Evolutionary conservation across 2,329 filamentous ascomycete genomes (phyloP).

Genomic region (Colletotrichum limetticola): DNA sequence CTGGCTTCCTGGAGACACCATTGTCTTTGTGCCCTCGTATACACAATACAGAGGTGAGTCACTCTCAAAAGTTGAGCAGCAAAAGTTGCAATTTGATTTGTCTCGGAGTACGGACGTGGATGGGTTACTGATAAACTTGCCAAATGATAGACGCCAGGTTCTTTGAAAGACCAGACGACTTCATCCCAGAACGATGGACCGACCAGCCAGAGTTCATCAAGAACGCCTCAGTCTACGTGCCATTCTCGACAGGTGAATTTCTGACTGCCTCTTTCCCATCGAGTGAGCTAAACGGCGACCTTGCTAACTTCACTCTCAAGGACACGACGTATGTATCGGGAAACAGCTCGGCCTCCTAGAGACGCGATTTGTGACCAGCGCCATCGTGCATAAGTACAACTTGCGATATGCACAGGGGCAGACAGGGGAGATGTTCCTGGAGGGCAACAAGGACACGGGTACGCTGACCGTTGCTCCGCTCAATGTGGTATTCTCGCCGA

Average conservation of each 20-base stretch:
- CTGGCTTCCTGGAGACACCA: constrained; percentile 47
- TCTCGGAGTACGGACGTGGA: no score
- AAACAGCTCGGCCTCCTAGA: constrained; percentile 49
- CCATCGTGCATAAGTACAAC: constrained; percentile 23
- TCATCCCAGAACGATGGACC: constrained; percentile 51
- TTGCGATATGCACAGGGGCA: constrained; percentile 23
- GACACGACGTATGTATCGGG: constrained; percentile 47
- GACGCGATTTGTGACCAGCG: constrained; percentile 35
- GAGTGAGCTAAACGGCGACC: no score
- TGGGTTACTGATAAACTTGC: neutral
- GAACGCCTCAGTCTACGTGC: constrained; percentile 42
- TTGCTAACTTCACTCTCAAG: neutral
- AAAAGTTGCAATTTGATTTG: neutral
- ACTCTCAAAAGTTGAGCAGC: constrained; percentile 22
- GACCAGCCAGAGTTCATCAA: constrained; percentile 43
- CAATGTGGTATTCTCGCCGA: constrained; percentile 18
- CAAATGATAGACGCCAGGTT: constrained; percentile 25
- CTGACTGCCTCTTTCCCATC: neutral
- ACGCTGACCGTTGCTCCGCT: constrained; percentile 26
- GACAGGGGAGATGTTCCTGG: constrained; percentile 13
- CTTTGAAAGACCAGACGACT: constrained; percentile 41
- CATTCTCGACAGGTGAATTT: constrained; percentile 44
- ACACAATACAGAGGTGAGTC: constrained; percentile 37
- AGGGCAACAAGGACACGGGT: constrained; percentile 23
- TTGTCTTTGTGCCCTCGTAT: constrained; percentile 44